phyloP scores from a whole-genome alignment of 371 early-diverging fungal genomes.

The Mortierella sp. region DNA sequence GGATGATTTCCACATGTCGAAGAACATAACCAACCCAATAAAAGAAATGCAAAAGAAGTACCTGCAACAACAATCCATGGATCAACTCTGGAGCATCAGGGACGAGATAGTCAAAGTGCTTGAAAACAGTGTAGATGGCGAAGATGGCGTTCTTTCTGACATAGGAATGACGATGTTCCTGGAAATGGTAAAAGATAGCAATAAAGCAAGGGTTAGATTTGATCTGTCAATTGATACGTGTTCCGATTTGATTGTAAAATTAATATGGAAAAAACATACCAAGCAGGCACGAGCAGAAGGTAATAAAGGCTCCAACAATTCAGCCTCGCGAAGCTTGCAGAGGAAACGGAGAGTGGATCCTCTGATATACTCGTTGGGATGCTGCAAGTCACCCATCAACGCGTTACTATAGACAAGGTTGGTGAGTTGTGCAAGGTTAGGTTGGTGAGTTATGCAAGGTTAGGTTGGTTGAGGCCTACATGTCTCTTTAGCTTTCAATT shows the following conservation, averaged over 20 bases:
- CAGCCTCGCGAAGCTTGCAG: constrained; percentile 94
- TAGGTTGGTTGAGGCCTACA: too few relatives aligned
- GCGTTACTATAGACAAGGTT: constrained; percentile 85
- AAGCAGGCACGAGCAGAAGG: constrained; percentile 92
- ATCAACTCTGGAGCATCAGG: constrained; percentile 97
- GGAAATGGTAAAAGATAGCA: neutral
- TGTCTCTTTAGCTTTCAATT: too few relatives aligned
- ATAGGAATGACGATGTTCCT: constrained; percentile 92
- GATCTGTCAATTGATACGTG: neutral
- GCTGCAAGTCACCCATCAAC: constrained; percentile 96
- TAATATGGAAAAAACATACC: constrained; percentile 58
- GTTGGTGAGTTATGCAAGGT: neutral
- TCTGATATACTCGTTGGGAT: constrained; percentile 99
- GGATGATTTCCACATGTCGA: neutral
- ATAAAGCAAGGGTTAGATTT: too few relatives aligned
- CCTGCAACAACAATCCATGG: constrained; percentile 77
- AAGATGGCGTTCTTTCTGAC: constrained; percentile 98
- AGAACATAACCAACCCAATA: neutral
- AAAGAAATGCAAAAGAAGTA: constrained; percentile 33
- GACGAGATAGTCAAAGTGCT: constrained; percentile 88
- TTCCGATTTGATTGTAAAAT: neutral
- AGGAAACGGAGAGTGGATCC: constrained; percentile 96
- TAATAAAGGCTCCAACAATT: constrained; percentile 94
- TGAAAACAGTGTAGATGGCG: constrained; percentile 91
- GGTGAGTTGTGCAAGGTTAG: neutral